Evolutionary conservation across 2,329 filamentous ascomycete species (phyloP).

Genomic region (Diaporthe sp.): DNA sequence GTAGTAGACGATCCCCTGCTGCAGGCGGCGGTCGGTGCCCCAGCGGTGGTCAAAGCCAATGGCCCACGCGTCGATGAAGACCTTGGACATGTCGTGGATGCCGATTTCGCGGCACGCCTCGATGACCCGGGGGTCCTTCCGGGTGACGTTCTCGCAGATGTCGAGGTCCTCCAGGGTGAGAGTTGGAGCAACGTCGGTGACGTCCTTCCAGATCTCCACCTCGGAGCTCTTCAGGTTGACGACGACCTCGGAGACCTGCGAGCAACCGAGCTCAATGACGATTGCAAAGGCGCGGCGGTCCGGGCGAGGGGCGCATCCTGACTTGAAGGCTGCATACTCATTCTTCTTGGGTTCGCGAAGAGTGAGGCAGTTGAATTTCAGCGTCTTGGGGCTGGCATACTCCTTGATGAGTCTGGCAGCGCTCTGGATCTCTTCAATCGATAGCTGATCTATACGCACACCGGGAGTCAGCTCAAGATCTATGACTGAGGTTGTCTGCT

Average conservation of each 20-base stretch:
- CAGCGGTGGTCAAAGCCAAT: conserved; percentile 95
- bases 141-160: conserved; percentile 80
- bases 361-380: conserved; percentile 74
- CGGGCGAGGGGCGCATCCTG: conserved; percentile 60
- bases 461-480: background rate
- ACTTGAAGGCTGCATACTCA: conserved; percentile 73
- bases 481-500: background rate
- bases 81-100: conserved; percentile 89
- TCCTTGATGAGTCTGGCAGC: conserved; percentile 64
- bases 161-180: conserved; percentile 91
- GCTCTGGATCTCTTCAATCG: conserved; percentile 65
- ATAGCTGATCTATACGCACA: conserved; percentile 61
- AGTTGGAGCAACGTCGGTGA: conserved; percentile 61
- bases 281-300: conserved; percentile 66
- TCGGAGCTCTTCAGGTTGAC: conserved; percentile 58
- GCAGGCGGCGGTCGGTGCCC: conserved; percentile 81
- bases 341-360: conserved; percentile 75
- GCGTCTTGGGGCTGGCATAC: conserved; percentile 48
- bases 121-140: conserved; percentile 87
- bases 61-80: conserved; percentile 97
- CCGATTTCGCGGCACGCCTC: conserved; percentile 92
- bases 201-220: conserved; percentile 61
- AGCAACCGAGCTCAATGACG: conserved; percentile 56
- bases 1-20: conserved; percentile 97
- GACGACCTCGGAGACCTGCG: conserved; percentile 64